Evolutionary conservation across 2,329 filamentous ascomycete genomes (phyloP), one percentile per base, ranked within the genome.

Genomic region (Colletotrichum incanum): DNA sequence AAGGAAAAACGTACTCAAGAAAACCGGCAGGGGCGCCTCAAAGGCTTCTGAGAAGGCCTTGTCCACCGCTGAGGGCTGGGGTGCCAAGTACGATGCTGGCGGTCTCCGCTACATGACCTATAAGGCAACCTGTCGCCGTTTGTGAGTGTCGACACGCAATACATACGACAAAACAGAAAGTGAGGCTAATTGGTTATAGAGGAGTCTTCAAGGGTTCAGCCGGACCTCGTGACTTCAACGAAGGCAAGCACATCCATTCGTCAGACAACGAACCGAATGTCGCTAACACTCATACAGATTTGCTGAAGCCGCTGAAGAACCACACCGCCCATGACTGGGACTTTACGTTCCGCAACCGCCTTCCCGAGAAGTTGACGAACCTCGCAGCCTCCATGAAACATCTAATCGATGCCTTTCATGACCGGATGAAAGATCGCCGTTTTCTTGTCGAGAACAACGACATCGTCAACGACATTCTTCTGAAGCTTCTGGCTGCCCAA

Each of bases 91-190:
- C 23, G 28, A 70, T 20, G 64, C 66, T 0, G 73, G 74, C 3
- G 74, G 75, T 23, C 28, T 78, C 58, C n/a, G 67, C 2, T 73
- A 77, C 76, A 11, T 63, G 70, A 74, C 79, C 70, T 71, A 75
- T 70, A 43, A 79, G 72, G 76, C 74, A 7, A 84, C 87, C 2
- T 86, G 86, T 62, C 81, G 86, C 50, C 83, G 88, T 55, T 75
- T 84, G 65, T 89, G 87, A 6, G 82, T 83, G 6, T 26, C 16
- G 3, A 9, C 7, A 23, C 14, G 2, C 9, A 11, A 11, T 18
- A 5, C 16, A 16, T 8, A 31, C 9, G 18, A 18, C 6, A 1
- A 8, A 26, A 9, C 16, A 31, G n/a, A 3, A 45, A 45, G 18
- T 54, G 23, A 23, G 28, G 20, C 70, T 72, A 34, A 72, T 9